Conservation (phyloP, 306 rosid genomes). For the Trichosanthes cucumerina region DNA sequence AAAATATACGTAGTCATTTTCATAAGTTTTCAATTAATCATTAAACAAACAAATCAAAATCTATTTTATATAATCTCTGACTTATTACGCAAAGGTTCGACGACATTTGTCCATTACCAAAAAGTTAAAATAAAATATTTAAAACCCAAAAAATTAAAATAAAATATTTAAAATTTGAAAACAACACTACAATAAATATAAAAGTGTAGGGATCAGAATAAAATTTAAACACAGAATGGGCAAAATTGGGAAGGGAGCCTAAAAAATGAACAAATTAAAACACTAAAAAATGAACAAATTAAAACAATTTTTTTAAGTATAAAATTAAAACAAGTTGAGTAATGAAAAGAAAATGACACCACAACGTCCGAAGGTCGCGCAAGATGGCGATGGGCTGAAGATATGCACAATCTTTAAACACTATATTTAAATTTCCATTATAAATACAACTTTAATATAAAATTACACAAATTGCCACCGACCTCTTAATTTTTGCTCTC, state of each 20-base stretch:
- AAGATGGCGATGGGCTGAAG: not conserved
- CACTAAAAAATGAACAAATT: not conserved
- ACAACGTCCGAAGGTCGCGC: not conserved
- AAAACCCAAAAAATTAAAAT: not conserved
- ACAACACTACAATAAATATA: not conserved
- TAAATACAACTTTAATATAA: not conserved
- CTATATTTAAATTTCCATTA: not conserved
- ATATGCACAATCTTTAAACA: not conserved
- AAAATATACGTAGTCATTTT: not conserved
- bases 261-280: not conserved
- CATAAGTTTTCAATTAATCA: too few species aligned
- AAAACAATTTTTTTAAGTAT: too few species aligned
- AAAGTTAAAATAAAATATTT: too few species aligned
- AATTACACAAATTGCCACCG: not conserved
- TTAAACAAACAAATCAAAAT: too few species aligned
- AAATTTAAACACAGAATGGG: not conserved
- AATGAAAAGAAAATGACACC: not conserved
- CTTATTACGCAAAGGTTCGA: too few species aligned
- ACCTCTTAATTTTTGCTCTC: not conserved
- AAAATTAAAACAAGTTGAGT: not conserved
- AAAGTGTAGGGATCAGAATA: not conserved
- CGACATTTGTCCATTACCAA: too few species aligned
- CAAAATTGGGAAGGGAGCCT: not conserved
- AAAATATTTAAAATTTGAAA: too few species aligned
- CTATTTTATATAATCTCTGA: too few species aligned